Percentiles rank a stretch among this genome's conserved stretches.
Conservation (phyloP, 176 grass and related monocot species). For the Bothriochloa decipiens region DNA sequence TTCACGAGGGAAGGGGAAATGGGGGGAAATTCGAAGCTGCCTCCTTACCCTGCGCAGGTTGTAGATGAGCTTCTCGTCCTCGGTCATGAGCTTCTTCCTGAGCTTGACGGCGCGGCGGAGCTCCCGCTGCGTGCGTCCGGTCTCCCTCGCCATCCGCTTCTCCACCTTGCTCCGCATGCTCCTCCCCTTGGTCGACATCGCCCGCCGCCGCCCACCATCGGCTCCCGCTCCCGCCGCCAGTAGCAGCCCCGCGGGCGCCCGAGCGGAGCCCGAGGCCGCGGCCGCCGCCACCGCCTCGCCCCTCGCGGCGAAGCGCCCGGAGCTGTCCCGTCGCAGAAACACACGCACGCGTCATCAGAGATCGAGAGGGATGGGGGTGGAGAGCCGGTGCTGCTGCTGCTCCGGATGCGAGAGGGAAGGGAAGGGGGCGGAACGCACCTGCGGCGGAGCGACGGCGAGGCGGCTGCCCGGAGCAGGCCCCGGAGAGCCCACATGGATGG, state of each 20-base stretch:
- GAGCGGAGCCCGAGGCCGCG: background rate
- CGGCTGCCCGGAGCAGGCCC: constrained; percentile 27
- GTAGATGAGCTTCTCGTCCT: constrained; percentile 89
- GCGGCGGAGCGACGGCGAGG: constrained; percentile 34
- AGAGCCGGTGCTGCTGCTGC: background rate
- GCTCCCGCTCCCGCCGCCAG: background rate
- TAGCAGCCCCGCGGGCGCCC: background rate
- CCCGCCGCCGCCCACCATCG: constrained; percentile 23
- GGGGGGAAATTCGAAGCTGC: background rate
- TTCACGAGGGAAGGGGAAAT: background rate
- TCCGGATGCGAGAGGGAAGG: too few relatives aligned
- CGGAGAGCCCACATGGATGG: constrained; percentile 46
- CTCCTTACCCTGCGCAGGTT: constrained; percentile 72
- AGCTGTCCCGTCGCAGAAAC: constrained; percentile 15
- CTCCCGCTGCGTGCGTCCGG: constrained; percentile 82
- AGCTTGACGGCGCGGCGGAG: constrained; percentile 88
- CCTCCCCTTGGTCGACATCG: constrained; percentile 87
- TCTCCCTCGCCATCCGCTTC: constrained; percentile 91
- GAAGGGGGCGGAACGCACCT: background rate
- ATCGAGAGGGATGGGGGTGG: background rate
- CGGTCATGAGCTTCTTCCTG: constrained; percentile 95
- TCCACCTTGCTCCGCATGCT: constrained; percentile 96
- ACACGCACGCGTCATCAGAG: background rate
- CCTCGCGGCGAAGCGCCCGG: constrained; percentile 7
- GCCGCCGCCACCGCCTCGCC: background rate